Percentiles rank a stretch among this genome's conserved stretches.
Evolutionary conservation across 2,329 filamentous ascomycete genomes (phyloP).

Genomic region (Colletotrichum brevisporum): DNA sequence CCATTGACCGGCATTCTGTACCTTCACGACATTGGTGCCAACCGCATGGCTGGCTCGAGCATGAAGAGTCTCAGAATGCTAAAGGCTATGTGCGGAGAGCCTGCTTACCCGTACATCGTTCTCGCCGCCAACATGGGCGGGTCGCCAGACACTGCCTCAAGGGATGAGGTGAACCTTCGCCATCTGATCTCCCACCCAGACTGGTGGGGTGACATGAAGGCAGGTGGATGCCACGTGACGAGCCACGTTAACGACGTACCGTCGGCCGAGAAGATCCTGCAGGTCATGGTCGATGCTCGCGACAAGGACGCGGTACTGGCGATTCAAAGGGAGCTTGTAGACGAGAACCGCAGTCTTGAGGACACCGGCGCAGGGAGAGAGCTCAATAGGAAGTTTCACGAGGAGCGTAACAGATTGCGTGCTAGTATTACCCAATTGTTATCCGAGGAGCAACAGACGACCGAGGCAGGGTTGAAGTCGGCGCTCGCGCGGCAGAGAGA

Average conservation of each 20-base stretch:
- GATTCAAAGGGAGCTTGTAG: not conserved
- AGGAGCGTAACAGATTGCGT: not conserved
- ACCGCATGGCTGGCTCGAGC: conserved; percentile 50
- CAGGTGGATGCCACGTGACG: not conserved
- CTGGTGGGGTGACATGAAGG: not conserved
- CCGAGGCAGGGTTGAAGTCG: no score
- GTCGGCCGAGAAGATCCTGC: not conserved
- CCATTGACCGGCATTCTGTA: conserved; percentile 55
- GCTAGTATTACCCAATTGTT: no score
- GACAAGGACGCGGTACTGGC: not conserved
- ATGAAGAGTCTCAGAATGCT: conserved; percentile 55
- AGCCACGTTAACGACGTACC: not conserved
- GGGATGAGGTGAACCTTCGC: not conserved
- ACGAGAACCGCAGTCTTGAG: not conserved
- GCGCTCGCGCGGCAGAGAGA: no score
- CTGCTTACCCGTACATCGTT: conserved; percentile 50
- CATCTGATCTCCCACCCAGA: not conserved
- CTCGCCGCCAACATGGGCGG: conserved; percentile 51
- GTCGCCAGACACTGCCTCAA: not conserved
- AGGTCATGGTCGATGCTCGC: not conserved
- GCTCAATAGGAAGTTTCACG: not conserved
- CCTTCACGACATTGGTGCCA: conserved; percentile 54
- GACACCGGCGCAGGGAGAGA: not conserved
- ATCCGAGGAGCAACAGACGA: no score
- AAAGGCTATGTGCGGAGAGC: conserved; percentile 53